A percentile compares a stretch with the other conserved stretches of the same genome.
Evolutionary conservation across 2,329 filamentous ascomycete species (phyloP).

Genomic region (Ceratocystiopsis sp.): DNA sequence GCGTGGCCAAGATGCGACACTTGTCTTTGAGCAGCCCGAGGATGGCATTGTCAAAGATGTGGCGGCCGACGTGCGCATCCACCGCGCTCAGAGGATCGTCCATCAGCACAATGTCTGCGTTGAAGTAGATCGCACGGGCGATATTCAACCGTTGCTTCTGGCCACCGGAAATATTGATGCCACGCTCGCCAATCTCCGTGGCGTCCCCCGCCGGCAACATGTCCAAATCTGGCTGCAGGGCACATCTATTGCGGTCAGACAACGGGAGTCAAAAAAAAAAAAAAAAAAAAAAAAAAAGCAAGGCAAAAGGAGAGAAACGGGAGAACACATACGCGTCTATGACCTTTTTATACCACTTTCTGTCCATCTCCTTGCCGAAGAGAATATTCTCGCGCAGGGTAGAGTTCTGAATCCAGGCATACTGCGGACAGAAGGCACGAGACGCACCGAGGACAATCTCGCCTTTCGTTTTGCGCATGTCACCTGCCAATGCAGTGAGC

Average conservation of each 20-base stretch:
- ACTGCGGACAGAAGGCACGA: constrained; percentile 85
- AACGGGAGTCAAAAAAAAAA: neutral
- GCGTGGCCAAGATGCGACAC: constrained; percentile 79
- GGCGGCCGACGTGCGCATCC: constrained; percentile 51
- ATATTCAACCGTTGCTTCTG: constrained; percentile 95
- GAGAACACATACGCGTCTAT: constrained; percentile 45
- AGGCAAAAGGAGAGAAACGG: neutral
- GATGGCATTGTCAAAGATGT: constrained; percentile 89
- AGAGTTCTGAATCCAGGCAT: constrained; percentile 94
- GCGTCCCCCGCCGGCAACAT: constrained; percentile 81
- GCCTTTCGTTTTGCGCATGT: constrained; percentile 74
- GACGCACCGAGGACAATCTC: constrained; percentile 60
- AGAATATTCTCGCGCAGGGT: constrained; percentile 77
- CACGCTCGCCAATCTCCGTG: constrained; percentile 89
- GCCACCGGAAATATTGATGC: constrained; percentile 87
- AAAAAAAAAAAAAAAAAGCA: neutral
- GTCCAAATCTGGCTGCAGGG: constrained; percentile 68
- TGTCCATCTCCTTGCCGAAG: constrained; percentile 66
- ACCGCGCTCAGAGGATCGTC: constrained; percentile 54
- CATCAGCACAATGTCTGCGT: constrained; percentile 51
- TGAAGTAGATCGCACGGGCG: constrained; percentile 60
- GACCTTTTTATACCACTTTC: constrained; percentile 68
- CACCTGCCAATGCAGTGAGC: constrained; percentile 74
- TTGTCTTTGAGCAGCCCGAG: constrained; percentile 77
- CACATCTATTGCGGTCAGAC: constrained; percentile 39